Evolutionary conservation across 169 alveolate species (phyloP), one percentile per base, ranked within the genome.

Genomic region (Babesia bigemina): DNA sequence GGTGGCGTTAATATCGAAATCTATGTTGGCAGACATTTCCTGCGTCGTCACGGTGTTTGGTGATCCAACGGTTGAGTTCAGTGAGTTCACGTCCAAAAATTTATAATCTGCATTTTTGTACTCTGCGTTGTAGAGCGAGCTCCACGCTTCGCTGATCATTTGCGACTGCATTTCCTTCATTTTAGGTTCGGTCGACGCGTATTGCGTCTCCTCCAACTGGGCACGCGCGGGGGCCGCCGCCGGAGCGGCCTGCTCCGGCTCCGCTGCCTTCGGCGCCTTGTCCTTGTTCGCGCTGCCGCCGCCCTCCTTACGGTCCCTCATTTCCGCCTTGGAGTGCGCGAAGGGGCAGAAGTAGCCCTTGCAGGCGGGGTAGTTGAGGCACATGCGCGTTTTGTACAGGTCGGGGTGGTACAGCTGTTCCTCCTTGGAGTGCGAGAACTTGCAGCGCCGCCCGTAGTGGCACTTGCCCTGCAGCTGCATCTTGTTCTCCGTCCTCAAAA

Each of bases 371-470:
- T 82, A 72, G 75, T 86, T 85, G 60, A 90, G 82, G 72, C 96
- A 93, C 59, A 85, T 60, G 44, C 94, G 70, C 10, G 97, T 94
- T 81, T 95, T 95, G 82, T 93, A 95, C 66, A 91, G 83, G 63
- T 94, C 84, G 0, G 98, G 98, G 73, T 95, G 98, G 78, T 95
- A 95, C 56, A 90, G 83, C 42, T 93, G 93, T 77, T 95, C 98
- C 66, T 94, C 98, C 44, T 90, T 75, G n/a, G 96, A 91, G 86
- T 95, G 98, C 16, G 98, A 91, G 84, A 91, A 95, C 33, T 92
- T 94, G 70, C 98, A 95, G 59, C 85, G 86, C 56, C 95, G 85
- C 12, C 97, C 97, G 44, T 93, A 77, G 52, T 71, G 86, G 74
- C 97, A 94, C 63, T 86, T 86, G 48, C 94, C 90, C 22, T 65